phyloP scores from a whole-genome alignment of 2,329 filamentous ascomycete species.

The Orbilia oligospora region DNA sequence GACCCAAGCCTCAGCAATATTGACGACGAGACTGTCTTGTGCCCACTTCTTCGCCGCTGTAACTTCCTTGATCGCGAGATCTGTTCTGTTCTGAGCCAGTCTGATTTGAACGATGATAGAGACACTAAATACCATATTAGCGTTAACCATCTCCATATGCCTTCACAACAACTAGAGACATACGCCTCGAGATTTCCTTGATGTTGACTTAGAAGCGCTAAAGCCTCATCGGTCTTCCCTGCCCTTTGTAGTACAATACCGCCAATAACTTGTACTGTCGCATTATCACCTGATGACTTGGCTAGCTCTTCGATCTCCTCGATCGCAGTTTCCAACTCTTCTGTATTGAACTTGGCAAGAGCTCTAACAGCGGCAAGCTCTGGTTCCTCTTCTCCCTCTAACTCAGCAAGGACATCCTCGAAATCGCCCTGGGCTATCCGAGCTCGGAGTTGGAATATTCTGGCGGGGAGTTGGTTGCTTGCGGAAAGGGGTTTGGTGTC shows the following conservation, averaged over 20 bases:
- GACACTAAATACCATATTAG: conserved; percentile 71
- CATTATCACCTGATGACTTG: conserved; percentile 78
- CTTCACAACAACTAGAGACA: conserved; percentile 64
- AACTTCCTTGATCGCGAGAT: conserved; percentile 92
- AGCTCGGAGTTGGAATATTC: conserved; percentile 83
- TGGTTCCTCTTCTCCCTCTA: conserved; percentile 76
- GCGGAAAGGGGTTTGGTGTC: conserved; percentile 83
- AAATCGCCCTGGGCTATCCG: conserved; percentile 86
- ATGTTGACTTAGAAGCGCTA: conserved; percentile 83
- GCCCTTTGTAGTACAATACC: conserved; percentile 86
- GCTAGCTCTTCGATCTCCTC: conserved; percentile 77
- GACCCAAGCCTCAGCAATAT: conserved; percentile 95
- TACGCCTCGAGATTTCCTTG: conserved; percentile 85
- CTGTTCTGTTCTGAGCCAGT: conserved; percentile 89
- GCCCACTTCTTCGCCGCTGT: conserved; percentile 89
- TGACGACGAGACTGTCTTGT: conserved; percentile 92
- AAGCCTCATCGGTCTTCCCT: conserved; percentile 86
- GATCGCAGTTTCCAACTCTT: conserved; percentile 74
- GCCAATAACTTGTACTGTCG: conserved; percentile 82
- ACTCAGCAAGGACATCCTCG: conserved; percentile 78
- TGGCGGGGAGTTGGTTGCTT: conserved; percentile 82
- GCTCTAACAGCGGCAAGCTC: conserved; percentile 83
- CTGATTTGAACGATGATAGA: conserved; percentile 93
- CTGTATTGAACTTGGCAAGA: conserved; percentile 77
- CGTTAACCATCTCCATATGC: conserved; percentile 31